Evolutionary conservation across 495 filamentous ascomycete genomes (phyloP).

Genomic region (Evernia prunastri): DNA sequence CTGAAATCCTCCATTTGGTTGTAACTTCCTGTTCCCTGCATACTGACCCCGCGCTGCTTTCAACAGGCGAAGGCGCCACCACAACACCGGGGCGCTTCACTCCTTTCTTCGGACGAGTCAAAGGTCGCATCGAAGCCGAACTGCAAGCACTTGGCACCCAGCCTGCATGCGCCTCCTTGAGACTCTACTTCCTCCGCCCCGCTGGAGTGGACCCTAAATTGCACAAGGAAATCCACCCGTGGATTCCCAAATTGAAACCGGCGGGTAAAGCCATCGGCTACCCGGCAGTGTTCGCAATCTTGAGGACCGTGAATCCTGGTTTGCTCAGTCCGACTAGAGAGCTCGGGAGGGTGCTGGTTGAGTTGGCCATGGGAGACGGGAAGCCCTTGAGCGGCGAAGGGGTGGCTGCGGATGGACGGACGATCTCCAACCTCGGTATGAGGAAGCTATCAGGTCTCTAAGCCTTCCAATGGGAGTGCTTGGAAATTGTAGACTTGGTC

Average conservation of each 20-base stretch:
- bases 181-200: conserved; percentile 39
- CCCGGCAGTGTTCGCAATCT: conserved; percentile 9
- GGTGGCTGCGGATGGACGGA: conserved; percentile 40
- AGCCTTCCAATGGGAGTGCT: neutral
- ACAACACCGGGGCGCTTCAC: conserved; percentile 46
- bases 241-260: conserved; percentile 33
- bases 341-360: conserved; percentile 42
- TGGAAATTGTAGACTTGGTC: neutral
- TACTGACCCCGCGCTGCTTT: neutral
- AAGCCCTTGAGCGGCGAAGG: conserved; percentile 39
- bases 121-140: conserved; percentile 54
- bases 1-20: neutral
- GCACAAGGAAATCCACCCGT: conserved; percentile 46
- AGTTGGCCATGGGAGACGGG: conserved; percentile 56
- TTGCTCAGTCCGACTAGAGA: conserved; percentile 34
- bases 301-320: conserved; percentile 18
- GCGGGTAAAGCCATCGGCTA: conserved; percentile 14
- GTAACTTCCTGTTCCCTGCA: neutral
- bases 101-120: conserved; percentile 51
- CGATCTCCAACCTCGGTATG: conserved; percentile 44
- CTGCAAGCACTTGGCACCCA: conserved; percentile 44
- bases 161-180: conserved; percentile 33
- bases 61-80: conserved; percentile 40
- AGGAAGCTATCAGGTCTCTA: conserved; percentile 39
- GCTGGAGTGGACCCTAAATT: conserved; percentile 42